Conservation (phyloP, 306 rosid species). For the Lagenaria siceraria region DNA sequence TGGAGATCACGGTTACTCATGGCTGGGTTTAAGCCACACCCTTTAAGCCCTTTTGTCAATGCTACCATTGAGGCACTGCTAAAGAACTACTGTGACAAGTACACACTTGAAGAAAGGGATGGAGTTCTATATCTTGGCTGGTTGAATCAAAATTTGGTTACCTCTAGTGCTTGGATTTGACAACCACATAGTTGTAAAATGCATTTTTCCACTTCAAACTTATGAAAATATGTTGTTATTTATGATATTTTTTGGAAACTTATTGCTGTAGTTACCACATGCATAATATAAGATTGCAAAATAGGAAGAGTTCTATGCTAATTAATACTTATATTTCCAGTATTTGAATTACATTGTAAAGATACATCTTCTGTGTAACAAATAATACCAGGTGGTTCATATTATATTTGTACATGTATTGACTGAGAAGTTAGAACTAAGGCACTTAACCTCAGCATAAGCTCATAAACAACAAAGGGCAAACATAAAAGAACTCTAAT, state of each 20-base stretch:
- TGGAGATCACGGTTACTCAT: conserved; percentile 62
- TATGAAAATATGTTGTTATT: background rate
- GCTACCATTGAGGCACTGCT: conserved; percentile 53
- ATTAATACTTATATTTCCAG: background rate
- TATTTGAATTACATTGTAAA: conserved; percentile 3
- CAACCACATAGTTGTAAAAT: background rate
- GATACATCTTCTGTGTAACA: conserved; percentile 7
- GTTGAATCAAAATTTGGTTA: conserved; percentile 46
- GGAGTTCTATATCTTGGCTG: conserved; percentile 72
- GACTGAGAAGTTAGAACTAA: background rate
- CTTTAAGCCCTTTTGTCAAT: conserved; percentile 51
- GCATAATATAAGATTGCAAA: background rate
- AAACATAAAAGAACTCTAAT: background rate
- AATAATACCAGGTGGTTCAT: conserved; percentile 2
- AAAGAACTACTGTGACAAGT: conserved; percentile 49
- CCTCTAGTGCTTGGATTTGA: conserved; percentile 80
- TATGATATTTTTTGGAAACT: background rate
- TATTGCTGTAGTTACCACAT: background rate
- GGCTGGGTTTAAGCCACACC: conserved; percentile 74
- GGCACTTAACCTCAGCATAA: background rate
- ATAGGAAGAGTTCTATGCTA: conserved; percentile 10
- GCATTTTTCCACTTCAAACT: background rate
- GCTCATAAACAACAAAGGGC: conserved; percentile 1
- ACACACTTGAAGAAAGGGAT: conserved; percentile 67
- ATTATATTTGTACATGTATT: conserved; percentile 11